phyloP scores from a whole-genome alignment of 257 asterid genomes.

The Capsicum rhomboideum region DNA sequence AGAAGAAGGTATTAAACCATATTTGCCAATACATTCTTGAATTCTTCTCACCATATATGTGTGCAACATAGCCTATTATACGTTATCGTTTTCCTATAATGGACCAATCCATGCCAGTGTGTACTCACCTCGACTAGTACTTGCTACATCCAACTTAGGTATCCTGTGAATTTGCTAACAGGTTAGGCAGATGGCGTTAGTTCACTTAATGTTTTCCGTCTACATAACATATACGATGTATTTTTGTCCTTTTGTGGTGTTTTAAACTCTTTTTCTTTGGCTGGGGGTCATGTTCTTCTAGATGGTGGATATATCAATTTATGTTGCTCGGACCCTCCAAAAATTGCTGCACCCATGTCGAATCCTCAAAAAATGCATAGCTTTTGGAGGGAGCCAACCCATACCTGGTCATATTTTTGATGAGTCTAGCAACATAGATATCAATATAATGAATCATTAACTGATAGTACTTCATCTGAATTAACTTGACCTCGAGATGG shows the following conservation, averaged over 20 bases:
- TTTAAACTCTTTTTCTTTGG: neutral
- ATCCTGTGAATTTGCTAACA: neutral
- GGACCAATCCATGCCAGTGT: neutral
- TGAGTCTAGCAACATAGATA: neutral
- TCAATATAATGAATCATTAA: neutral
- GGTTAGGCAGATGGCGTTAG: neutral
- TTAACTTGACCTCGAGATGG: neutral
- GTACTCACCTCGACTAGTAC: neutral
- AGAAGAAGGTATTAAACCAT: slow-evolving; percentile 33
- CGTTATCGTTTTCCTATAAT: neutral
- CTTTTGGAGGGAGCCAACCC: neutral
- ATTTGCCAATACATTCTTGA: neutral
- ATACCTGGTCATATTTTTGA: neutral
- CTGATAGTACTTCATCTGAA: too few relatives aligned
- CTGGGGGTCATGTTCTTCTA: neutral
- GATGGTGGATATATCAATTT: neutral
- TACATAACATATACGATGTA: neutral
- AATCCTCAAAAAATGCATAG: neutral
- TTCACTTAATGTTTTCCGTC: neutral
- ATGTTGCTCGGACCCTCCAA: neutral
- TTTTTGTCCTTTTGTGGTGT: neutral
- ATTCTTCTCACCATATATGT: neutral
- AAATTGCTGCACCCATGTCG: neutral
- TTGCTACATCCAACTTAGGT: neutral
- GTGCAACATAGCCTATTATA: neutral